phyloP scores from a whole-genome alignment of 2,329 filamentous ascomycete genomes.

The Torrubiellomyces zombiae region DNA sequence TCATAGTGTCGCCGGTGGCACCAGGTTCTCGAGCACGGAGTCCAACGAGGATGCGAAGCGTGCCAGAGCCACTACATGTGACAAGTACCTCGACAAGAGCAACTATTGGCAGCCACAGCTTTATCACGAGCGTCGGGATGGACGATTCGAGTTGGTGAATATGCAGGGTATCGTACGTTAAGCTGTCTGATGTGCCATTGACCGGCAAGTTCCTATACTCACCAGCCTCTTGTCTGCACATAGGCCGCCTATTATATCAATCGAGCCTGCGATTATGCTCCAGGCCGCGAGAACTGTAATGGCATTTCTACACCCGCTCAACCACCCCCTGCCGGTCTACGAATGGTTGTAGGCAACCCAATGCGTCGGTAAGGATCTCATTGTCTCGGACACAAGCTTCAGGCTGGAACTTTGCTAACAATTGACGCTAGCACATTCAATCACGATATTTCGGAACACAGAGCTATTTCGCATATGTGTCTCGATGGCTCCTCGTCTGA shows the following conservation, averaged over 20 bases:
- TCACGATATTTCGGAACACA: conserved; percentile 13
- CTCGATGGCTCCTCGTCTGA: conserved; percentile 20
- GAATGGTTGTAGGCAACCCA: conserved; percentile 48
- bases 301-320: conserved; percentile 18
- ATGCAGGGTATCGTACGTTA: conserved; percentile 13
- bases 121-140: conserved; percentile 31
- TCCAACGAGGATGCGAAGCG: conserved; percentile 31
- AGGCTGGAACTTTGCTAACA: not conserved
- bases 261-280: conserved; percentile 11
- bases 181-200: not conserved
- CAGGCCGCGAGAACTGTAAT: conserved; percentile 9
- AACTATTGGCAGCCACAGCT: conserved; percentile 55
- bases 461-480: conserved; percentile 39
- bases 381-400: too few relatives aligned
- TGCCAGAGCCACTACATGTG: conserved; percentile 48
- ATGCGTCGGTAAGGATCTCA: conserved; percentile 23
- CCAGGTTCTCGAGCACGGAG: conserved; percentile 39
- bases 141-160: conserved; percentile 29
- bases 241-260: conserved; percentile 12
- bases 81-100: conserved; percentile 41
- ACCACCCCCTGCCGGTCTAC: conserved; percentile 44
- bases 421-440: too few relatives aligned
- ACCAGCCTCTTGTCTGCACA: not conserved
- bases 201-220: not conserved
- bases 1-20: conserved; percentile 46